Evolutionary conservation across 371 early-diverging fungal genomes (phyloP).

Genomic region (Rhizopus arrhizus): DNA sequence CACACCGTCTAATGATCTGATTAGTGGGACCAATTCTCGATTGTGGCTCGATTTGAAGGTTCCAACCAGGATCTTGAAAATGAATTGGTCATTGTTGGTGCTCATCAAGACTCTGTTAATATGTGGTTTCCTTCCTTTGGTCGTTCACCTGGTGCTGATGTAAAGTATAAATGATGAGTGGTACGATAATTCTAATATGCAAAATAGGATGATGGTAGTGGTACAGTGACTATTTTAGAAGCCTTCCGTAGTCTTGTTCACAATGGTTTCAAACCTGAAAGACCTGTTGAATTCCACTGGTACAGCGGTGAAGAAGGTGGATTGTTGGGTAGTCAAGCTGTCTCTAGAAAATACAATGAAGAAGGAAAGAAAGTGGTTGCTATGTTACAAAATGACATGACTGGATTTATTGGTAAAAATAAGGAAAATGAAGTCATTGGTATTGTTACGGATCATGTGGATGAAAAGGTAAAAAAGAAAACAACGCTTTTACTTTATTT

Average conservation of each 20-base stretch:
- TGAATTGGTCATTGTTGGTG: slow-evolving; percentile 80
- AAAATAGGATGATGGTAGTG: slow-evolving; percentile 84
- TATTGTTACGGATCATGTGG: slow-evolving; percentile 81
- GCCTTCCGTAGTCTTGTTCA: slow-evolving; percentile 75
- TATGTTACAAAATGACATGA: slow-evolving; percentile 79
- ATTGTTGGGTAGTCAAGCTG: slow-evolving; percentile 85
- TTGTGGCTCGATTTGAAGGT: slow-evolving; percentile 72
- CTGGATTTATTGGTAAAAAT: slow-evolving; percentile 75
- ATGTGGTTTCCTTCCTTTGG: slow-evolving; percentile 84
- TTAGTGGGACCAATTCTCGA: slow-evolving; percentile 55
- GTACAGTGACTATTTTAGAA: slow-evolving; percentile 86
- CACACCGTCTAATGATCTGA: background rate
- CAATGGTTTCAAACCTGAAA: slow-evolving; percentile 73
- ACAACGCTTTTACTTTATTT: background rate
- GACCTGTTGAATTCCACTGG: slow-evolving; percentile 97
- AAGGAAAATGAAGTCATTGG: slow-evolving; percentile 66
- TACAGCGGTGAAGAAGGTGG: slow-evolving; percentile 90
- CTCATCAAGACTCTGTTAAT: slow-evolving; percentile 93
- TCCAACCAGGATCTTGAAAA: slow-evolving; percentile 49
- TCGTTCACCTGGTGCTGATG: slow-evolving; percentile 85
- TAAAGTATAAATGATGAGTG: slow-evolving; percentile 17
- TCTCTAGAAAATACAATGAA: slow-evolving; percentile 70
- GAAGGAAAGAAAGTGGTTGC: slow-evolving; percentile 65
- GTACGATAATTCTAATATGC: background rate
- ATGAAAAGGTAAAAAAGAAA: slow-evolving; percentile 42